These are phyloP conservation scores for Plasmodiophora brassicae DNA, from an alignment of 208 protist genomes.

Conservation along the genomic window DNA sequence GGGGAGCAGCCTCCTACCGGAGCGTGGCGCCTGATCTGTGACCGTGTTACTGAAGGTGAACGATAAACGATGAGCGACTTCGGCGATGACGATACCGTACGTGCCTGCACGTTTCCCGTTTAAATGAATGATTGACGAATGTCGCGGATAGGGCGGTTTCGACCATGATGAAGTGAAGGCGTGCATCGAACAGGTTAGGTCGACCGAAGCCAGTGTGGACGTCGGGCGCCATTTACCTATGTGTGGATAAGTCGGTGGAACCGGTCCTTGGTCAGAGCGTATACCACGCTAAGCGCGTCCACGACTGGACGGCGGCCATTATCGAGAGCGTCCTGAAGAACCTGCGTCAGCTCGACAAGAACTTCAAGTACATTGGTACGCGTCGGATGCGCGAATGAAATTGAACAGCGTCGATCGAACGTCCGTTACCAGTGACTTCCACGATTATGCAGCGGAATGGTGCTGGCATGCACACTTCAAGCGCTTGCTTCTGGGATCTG, in stretches of 20 bases:
- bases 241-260: background rate
- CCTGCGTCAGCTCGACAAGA: conserved; percentile 17
- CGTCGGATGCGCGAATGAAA: too few relatives aligned
- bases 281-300: conserved; percentile 1
- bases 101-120: background rate
- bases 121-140: background rate
- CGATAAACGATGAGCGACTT: background rate
- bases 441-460: conserved; percentile 32
- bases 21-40: too few relatives aligned
- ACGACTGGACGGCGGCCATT: conserved; percentile 12
- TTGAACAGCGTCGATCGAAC: too few relatives aligned
- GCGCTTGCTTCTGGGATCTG: conserved; percentile 23
- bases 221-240: background rate
- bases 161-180: conserved; percentile 9
- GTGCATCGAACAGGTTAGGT: conserved; percentile 16
- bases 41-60: too few relatives aligned
- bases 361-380: conserved; percentile 19
- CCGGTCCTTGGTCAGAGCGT: background rate
- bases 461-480: background rate
- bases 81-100: background rate
- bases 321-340: conserved; percentile 23
- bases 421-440: background rate
- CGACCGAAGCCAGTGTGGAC: background rate
- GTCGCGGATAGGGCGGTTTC: background rate
- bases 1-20: too few relatives aligned